phyloP scores from a whole-genome alignment of 371 early-diverging fungal genomes.

The Mortierella sp. region DNA sequence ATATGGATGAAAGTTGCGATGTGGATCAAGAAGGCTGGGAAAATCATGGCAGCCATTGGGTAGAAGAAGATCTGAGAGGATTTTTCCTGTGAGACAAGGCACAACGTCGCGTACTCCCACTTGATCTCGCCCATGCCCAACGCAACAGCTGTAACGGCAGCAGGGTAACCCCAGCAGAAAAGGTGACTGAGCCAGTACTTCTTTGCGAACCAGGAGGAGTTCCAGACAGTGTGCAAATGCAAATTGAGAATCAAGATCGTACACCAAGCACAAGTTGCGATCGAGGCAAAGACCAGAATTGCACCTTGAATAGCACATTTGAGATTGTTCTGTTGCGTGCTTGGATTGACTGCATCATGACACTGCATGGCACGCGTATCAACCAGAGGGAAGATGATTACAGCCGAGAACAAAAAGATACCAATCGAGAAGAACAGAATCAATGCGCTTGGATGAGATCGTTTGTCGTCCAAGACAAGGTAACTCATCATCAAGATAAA shows the following conservation, averaged over 20 bases:
- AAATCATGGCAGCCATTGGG: slow-evolving; percentile 69
- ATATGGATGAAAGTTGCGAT: slow-evolving; percentile 74
- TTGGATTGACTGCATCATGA: slow-evolving; percentile 58
- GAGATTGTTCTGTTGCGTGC: slow-evolving; percentile 68
- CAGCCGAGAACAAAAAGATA: slow-evolving; percentile 67
- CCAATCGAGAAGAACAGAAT: slow-evolving; percentile 71
- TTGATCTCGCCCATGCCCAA: slow-evolving; percentile 65
- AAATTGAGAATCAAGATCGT: slow-evolving; percentile 73
- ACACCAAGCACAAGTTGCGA: slow-evolving; percentile 72
- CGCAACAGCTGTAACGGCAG: slow-evolving; percentile 62
- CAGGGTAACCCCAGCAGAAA: slow-evolving; percentile 74
- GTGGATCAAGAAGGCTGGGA: slow-evolving; percentile 70
- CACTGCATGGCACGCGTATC: slow-evolving; percentile 70
- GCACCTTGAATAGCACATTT: slow-evolving; percentile 76
- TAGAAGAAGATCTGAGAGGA: slow-evolving; percentile 72
- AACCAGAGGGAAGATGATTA: slow-evolving; percentile 67
- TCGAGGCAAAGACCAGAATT: slow-evolving; percentile 67
- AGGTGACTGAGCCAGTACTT: slow-evolving; percentile 65
- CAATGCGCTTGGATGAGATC: slow-evolving; percentile 75
- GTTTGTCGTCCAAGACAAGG: slow-evolving; percentile 69
- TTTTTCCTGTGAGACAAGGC: slow-evolving; percentile 63
- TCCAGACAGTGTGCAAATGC: slow-evolving; percentile 78
- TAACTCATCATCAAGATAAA: slow-evolving; percentile 70
- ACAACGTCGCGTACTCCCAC: slow-evolving; percentile 73
- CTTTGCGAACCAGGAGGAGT: slow-evolving; percentile 67